Percentiles rank a stretch among this genome's conserved stretches.
Evolutionary conservation across 2,329 filamentous ascomycete genomes (phyloP).

Genomic region (Pseudogymnoascus sp.): DNA sequence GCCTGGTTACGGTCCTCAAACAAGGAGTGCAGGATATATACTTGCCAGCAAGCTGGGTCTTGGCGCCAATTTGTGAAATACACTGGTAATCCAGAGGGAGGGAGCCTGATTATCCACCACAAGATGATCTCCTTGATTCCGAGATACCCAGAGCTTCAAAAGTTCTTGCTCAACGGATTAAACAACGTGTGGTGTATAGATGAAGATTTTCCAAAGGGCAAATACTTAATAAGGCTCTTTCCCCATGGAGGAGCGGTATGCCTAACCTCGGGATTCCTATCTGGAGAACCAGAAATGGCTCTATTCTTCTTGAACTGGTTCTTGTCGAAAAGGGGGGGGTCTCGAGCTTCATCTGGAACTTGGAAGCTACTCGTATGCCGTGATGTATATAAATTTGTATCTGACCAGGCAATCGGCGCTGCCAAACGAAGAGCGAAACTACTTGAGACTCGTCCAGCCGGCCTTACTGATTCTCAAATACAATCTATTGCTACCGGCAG

Average conservation of each 20-base stretch:
- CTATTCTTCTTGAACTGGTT: conserved; percentile 38
- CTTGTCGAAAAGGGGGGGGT: conserved; percentile 18
- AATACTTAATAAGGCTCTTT: conserved; percentile 36
- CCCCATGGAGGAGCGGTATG: conserved; percentile 40
- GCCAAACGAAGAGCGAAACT: conserved; percentile 22
- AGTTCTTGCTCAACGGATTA: background rate
- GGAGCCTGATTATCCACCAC: conserved; percentile 26
- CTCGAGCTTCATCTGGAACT: conserved; percentile 15
- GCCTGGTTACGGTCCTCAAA: conserved; percentile 39
- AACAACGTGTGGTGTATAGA: conserved; percentile 23
- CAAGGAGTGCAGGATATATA: conserved; percentile 36
- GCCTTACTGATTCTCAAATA: conserved; percentile 19
- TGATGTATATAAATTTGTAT: conserved; percentile 23
- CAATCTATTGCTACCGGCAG: conserved; percentile 20
- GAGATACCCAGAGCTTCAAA: conserved; percentile 17
- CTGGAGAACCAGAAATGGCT: conserved; percentile 37
- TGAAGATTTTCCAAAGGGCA: conserved; percentile 24
- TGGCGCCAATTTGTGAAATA: conserved; percentile 40
- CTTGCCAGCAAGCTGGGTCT: conserved; percentile 35
- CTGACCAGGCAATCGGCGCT: conserved; percentile 26
- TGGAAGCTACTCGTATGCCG: conserved; percentile 21
- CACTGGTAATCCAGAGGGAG: conserved; percentile 13
- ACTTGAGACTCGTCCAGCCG: conserved; percentile 13
- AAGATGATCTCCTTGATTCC: conserved; percentile 17
- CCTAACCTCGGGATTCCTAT: conserved; percentile 43